These are phyloP conservation scores for Chalaropsis thielavioides DNA, from an alignment of 2,329 filamentous ascomycete genomes.

Conservation along the genomic window DNA sequence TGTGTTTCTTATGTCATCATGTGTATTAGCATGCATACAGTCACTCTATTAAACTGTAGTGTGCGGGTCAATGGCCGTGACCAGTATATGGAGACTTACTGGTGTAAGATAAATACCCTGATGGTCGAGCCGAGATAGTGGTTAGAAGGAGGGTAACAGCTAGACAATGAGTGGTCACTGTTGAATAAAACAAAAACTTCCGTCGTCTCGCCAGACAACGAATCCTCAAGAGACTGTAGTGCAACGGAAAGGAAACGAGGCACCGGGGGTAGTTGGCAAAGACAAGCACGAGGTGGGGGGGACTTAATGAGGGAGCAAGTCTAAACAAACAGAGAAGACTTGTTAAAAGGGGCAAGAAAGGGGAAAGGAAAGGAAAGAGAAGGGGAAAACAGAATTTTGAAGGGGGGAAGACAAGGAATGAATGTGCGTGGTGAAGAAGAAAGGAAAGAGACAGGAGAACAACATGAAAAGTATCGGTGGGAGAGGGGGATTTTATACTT, in stretches of 20 bases:
- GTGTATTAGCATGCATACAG: background rate
- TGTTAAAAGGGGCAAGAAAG: background rate
- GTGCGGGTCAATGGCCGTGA: background rate
- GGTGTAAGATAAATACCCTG: background rate
- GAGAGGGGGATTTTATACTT: constrained; percentile 2
- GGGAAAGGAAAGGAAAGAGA: background rate
- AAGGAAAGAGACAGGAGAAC: background rate
- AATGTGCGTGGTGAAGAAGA: constrained; percentile 6
- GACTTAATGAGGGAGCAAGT: background rate
- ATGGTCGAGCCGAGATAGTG: background rate
- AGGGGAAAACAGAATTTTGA: background rate
- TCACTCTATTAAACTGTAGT: background rate
- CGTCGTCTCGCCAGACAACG: background rate
- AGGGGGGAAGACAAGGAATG: background rate
- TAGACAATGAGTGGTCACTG: background rate
- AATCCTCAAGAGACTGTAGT: background rate
- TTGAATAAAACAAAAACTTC: background rate
- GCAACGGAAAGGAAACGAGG: background rate
- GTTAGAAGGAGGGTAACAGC: background rate
- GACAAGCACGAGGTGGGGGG: background rate
- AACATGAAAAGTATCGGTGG: background rate
- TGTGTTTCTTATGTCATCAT: background rate
- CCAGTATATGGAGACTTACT: background rate
- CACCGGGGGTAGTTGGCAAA: too few relatives aligned
- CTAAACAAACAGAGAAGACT: background rate